Conservation (phyloP, 345 rosid species). For the Hypericum perforatum region DNA sequence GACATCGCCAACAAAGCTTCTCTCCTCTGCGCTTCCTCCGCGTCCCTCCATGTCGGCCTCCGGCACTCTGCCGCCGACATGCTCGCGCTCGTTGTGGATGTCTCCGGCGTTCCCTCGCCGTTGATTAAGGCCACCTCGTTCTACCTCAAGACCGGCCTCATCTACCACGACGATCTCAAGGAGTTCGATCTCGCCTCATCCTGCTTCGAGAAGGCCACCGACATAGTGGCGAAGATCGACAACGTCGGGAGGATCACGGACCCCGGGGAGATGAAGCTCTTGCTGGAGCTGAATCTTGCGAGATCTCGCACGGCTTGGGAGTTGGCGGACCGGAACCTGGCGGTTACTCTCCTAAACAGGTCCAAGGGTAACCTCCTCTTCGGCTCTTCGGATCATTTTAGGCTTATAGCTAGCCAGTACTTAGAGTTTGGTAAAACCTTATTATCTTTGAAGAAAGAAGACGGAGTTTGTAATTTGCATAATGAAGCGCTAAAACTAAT, state of each 20-base stretch:
- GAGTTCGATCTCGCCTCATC: constrained; percentile 63
- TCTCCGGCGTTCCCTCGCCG: constrained; percentile 68
- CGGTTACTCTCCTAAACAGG: constrained; percentile 64
- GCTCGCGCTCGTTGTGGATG: constrained; percentile 54
- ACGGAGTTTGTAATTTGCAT: constrained; percentile 12
- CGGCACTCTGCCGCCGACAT: constrained; percentile 84
- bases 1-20: constrained; percentile 60
- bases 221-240: constrained; percentile 55
- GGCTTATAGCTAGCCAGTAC: constrained; percentile 56
- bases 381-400: constrained; percentile 60
- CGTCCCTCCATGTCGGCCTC: constrained; percentile 33
- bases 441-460: constrained; percentile 31
- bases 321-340: constrained; percentile 51
- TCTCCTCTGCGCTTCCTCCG: constrained; percentile 21
- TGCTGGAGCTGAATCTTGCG: constrained; percentile 69
- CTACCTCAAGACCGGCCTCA: constrained; percentile 66
- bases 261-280: constrained; percentile 51
- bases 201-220: constrained; percentile 86
- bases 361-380: constrained; percentile 47
- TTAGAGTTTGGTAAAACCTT: constrained; percentile 48
- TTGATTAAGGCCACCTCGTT: constrained; percentile 60
- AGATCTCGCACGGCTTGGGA: constrained; percentile 91
- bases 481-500: constrained; percentile 68
- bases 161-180: constrained; percentile 53
- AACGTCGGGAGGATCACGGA: constrained; percentile 33